These are phyloP conservation scores for Phytopythium litorale DNA, from an alignment of 352 stramenopile species.

Conservation along the genomic window DNA sequence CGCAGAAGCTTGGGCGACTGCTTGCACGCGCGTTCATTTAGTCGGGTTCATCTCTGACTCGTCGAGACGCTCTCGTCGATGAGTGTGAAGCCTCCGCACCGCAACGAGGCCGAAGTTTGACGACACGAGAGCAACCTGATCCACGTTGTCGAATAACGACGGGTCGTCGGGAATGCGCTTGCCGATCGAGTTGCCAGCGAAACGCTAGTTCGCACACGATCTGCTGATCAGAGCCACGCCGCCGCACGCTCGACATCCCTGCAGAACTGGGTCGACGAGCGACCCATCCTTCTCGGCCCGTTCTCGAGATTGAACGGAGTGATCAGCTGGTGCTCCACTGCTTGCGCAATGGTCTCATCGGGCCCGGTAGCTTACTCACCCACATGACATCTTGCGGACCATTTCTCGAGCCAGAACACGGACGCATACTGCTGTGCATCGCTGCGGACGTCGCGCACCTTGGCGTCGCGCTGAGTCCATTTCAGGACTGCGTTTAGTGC, in stretches of 20 bases:
- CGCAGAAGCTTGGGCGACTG: slow-evolving; percentile 51
- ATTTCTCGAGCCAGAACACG: too few species aligned
- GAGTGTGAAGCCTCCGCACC: slow-evolving; percentile 54
- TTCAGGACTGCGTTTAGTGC: slow-evolving; percentile 64
- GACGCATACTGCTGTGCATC: slow-evolving; percentile 83
- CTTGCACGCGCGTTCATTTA: slow-evolving; percentile 50
- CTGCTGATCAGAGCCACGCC: slow-evolving; percentile 47
- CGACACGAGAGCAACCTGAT: slow-evolving; percentile 51
- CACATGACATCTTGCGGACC: too few species aligned
- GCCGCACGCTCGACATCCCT: slow-evolving; percentile 40
- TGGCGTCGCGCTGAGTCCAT: slow-evolving; percentile 27
- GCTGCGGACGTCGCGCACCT: slow-evolving; percentile 60
- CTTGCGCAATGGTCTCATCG: slow-evolving; percentile 15
- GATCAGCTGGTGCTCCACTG: slow-evolving; percentile 19
- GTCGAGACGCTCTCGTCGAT: slow-evolving; percentile 68
- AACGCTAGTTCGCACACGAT: slow-evolving; percentile 79
- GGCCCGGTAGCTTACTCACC: too few species aligned
- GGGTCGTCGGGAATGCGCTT: slow-evolving; percentile 48
- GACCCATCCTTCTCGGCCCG: slow-evolving; percentile 85
- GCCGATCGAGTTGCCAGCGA: slow-evolving; percentile 77
- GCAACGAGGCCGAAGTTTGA: slow-evolving; percentile 70
- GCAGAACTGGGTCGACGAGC: slow-evolving; percentile 62
- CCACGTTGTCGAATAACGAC: slow-evolving; percentile 37
- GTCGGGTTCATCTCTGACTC: slow-evolving; percentile 79
- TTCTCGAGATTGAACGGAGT: slow-evolving; percentile 50